Evolutionary conservation across 768 basidiomycete species (phyloP), one percentile per base, ranked within the genome.

Genomic region (Coprinopsis marcescibilis): DNA sequence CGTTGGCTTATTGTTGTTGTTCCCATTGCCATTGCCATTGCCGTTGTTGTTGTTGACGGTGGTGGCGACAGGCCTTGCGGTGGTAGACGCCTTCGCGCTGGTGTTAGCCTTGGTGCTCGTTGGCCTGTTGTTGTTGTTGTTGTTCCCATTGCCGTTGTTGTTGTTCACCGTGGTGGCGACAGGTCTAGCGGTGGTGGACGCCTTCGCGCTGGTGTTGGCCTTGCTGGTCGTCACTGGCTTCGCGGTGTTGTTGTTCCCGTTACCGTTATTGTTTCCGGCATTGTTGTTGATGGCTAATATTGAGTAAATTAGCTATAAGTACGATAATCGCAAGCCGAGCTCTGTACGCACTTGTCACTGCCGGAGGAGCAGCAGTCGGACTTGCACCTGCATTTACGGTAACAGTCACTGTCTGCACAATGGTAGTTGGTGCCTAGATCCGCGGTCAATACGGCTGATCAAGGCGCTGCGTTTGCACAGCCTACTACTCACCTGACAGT

Each of bases 371-470:
- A n/a, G n/a, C n/a, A n/a, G n/a, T n/a, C n/a, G n/a, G n/a, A n/a
- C n/a, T n/a, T n/a, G 57, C 57, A 15, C 57, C 46, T 38, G 58
- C 53, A 42, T 56, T 48, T 51, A 57, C 62, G 24, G 67, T 68
- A 30, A 66, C 65, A 14, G 66, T 68, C n/a, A 66, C 66, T 27
- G 65, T 65, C 14, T 47, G 51, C 20, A 56, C 33, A 23, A 60
- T 43, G 32, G 61, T 60, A 13, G 46, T 43, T 37, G 52, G 14
- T 40, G 45, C 38, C 54, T 55, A 43, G n/a, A n/a, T 40, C 37
- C 48, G 39, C 26, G 25, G 29, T 46, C 26, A 17, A 51, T 21
- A 33, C n/a, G n/a, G 8, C n/a, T n/a, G 30, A 54, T 35, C 23
- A 46, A 37, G 24, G 21, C 39, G 54, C 36, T 24, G 43, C 37